Evolutionary conservation across 1,284 basidiomycete species (phyloP), one percentile per base, ranked within the genome.

Genomic region (Cryptococcus sp.): DNA sequence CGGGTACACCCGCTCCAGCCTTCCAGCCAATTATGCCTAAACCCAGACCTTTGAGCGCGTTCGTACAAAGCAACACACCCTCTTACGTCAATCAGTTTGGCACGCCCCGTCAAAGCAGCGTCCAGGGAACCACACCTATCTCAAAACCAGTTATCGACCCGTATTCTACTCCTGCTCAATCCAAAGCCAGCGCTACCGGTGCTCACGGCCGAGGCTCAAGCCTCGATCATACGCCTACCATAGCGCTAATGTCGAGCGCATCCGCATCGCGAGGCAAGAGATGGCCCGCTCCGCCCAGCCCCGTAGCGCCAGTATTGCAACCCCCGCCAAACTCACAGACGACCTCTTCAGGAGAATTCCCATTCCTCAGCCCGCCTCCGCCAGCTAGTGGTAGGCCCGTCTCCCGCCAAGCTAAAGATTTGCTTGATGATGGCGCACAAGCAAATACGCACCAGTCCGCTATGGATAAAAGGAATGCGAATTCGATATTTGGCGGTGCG

Each of bases 281-380:
- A 49, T 73, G 71, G 71, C 71, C 71, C 29, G 71, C 71, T 5
- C 71, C 71, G 3, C 59, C 69, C 5, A 66, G 64, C 23, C 71
- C 71, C 11, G 44, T 66, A 16, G 63, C 62, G 3, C 68, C 67
- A 2, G 44, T 53, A 10, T 53, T 73, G 5, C 58, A 63, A 20
- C 69, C 69, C 1, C 71, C 71, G 11, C 69, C 69, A 17, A n/a
- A 41, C 34, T 16, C 45, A 4, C 8, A 13, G 5, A 34, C 29
- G 29, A 34, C 8, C 29, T 2, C 29, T 10, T 43, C 29, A 26
- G 15, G n/a, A 22, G 58, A 43, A 19, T 70, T 70, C 52, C 69
- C 70, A 17, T 73, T 72, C 61, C 54, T 73, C 44, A 58, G 46
- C 25, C 69, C 67, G 6, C 70, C 70, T 26, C 66, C 65, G 5